A percentile compares a stretch with the other conserved stretches of the same genome.
Evolutionary conservation across 305 asterid species (phyloP).

Genomic region (Lippia alba): DNA sequence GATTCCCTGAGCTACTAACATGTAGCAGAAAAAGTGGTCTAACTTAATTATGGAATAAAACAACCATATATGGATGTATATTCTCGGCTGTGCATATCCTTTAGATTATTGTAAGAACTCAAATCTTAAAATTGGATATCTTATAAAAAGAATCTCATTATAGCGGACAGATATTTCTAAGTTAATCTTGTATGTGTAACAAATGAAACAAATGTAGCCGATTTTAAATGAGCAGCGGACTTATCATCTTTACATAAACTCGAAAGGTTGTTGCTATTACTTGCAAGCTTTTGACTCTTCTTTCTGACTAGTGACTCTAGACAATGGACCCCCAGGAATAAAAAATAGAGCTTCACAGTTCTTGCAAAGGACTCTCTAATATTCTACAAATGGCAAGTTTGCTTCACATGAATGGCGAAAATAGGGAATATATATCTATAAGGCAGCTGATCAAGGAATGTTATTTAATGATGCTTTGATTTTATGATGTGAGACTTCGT

Average conservation of each 20-base stretch:
- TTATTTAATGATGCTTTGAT: constrained; percentile 24
- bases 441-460: constrained; percentile 23
- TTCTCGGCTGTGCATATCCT: constrained; percentile 3
- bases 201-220: constrained; percentile 18
- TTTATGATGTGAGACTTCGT: constrained; percentile 30
- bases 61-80: constrained; percentile 18
- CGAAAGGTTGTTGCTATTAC: constrained; percentile 18
- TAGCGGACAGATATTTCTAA: not conserved
- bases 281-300: constrained; percentile 16
- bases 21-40: constrained; percentile 8
- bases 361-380: constrained; percentile 19
- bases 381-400: constrained; percentile 21
- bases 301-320: constrained; percentile 6
- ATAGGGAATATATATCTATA: constrained; percentile 7
- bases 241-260: constrained; percentile 12
- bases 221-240: constrained; percentile 21
- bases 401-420: constrained; percentile 15
- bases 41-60: constrained; percentile 22
- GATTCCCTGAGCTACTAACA: constrained; percentile 3
- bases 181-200: constrained; percentile 19
- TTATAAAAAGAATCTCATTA: constrained; percentile 2
- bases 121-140: constrained; percentile 10
- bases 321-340: constrained; percentile 16
- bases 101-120: constrained; percentile 26
- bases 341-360: constrained; percentile 14